A percentile compares a stretch with the other conserved stretches of the same genome.
Evolutionary conservation across 1,284 basidiomycete genomes (phyloP).

Genomic region (Veloboletus limbatus): DNA sequence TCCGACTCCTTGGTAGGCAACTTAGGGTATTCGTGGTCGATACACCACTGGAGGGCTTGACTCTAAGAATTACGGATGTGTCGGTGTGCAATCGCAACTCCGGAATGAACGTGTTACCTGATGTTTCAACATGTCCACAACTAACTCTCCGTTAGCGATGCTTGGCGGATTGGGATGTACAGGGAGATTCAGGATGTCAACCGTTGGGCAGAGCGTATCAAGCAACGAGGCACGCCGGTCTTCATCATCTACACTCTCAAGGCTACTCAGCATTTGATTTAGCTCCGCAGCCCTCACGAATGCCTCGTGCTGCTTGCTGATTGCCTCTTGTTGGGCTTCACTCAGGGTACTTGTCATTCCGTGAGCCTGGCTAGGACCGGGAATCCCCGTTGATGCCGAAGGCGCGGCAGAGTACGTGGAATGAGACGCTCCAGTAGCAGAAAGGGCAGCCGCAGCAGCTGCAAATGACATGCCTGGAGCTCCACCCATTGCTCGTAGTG

Average conservation of each 20-base stretch:
- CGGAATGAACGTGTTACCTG: slow-evolving; percentile 49
- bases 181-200: slow-evolving; percentile 68
- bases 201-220: slow-evolving; percentile 63
- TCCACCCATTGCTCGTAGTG: slow-evolving; percentile 24
- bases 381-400: slow-evolving; percentile 18
- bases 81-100: slow-evolving; percentile 4
- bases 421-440: neutral
- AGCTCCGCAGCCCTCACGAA: slow-evolving; percentile 63
- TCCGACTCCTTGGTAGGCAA: slow-evolving; percentile 66
- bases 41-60: slow-evolving; percentile 78
- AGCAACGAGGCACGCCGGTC: slow-evolving; percentile 65
- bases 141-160: slow-evolving; percentile 57
- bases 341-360: slow-evolving; percentile 28
- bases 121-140: slow-evolving; percentile 73
- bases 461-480: slow-evolving; percentile 19
- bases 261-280: slow-evolving; percentile 55
- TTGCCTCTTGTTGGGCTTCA: slow-evolving; percentile 40
- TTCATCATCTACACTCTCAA: slow-evolving; percentile 79
- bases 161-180: slow-evolving; percentile 68
- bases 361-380: slow-evolving; percentile 20
- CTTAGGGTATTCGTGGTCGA: slow-evolving; percentile 70
- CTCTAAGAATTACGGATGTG: slow-evolving; percentile 41
- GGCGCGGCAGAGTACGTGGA: slow-evolving; percentile 12
- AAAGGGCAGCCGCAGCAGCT: neutral
- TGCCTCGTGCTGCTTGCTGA: slow-evolving; percentile 51